Base-by-base conservation (phyloP, 2,329 filamentous ascomycete genomes). In the Podosphaera leucotricha region DNA sequence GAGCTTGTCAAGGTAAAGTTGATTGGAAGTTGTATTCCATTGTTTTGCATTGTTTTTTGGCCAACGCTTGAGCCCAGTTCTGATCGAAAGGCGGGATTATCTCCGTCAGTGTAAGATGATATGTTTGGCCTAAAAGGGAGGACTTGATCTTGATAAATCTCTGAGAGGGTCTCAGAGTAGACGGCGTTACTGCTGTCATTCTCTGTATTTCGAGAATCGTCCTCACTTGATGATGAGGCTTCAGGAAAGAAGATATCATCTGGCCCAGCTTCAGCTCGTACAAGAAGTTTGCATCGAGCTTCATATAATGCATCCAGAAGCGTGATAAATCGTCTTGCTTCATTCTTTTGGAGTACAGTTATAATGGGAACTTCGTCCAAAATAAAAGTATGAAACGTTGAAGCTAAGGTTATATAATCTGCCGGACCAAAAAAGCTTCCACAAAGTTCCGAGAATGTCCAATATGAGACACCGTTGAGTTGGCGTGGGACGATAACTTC, bases 371-470 rank as follows among this genome's bases (percentile, higher is more conserved):
- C 66, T 18, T 74, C 62, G 50, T 79, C 77, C 40, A 87, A 64
- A 55, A 87, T 72, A 48, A 87, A 69, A 0, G 81, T 86, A 59
- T 86, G 80, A 57, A 77, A 87, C 15, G 71, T 79, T 1, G 80
- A 85, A 1, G 81, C 80, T 57, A 90, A 70, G 1, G 78, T 80
- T 44, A 86, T 80, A 60, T 86, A 90, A 61, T 90, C 82, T 22
- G 82, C 82, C 1, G 81, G 80, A 0, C 82, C 82, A 38, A 85
- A 74, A 1, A 66, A 65, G 5, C 60, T 62, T 47, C 68, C 67
- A 46, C 80, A 83, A 1, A 87, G 68, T 30, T 78, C 68, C 13
- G 65, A 54, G 52, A 87, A 90, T 8, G 71, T 68, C 71, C 79
- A 84, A 44, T 67, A 66, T 0, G 74, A 69, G 1, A 70, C 61